These are phyloP conservation scores for Aspergillus mulundensis DNA, from an alignment of 495 filamentous ascomycete species.

Conservation along the genomic window DNA sequence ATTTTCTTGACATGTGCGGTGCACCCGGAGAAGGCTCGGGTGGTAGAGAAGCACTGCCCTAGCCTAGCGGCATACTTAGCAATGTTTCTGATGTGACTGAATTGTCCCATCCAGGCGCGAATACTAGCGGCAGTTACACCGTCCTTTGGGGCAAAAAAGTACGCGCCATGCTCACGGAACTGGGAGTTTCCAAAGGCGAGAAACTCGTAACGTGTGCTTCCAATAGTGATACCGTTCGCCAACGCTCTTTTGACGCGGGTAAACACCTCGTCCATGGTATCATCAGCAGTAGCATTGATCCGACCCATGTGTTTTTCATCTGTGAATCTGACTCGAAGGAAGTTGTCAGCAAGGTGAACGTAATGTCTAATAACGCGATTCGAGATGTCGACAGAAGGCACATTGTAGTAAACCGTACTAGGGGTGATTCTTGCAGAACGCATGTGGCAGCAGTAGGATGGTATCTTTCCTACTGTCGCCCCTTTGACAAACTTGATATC, in stretches of 20 bases:
- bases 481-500: constrained; percentile 41
- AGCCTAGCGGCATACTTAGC: constrained; percentile 84
- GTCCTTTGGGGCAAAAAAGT: constrained; percentile 70
- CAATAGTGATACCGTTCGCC: constrained; percentile 75
- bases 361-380: constrained; percentile 82
- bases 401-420: constrained; percentile 71
- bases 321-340: constrained; percentile 86
- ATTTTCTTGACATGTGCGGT: constrained; percentile 40
- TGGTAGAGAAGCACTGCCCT: constrained; percentile 95
- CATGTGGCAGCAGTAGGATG: constrained; percentile 66
- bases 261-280: constrained; percentile 66
- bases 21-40: constrained; percentile 57
- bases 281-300: constrained; percentile 52
- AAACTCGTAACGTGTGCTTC: constrained; percentile 78
- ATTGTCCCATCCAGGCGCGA: constrained; percentile 86
- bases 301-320: constrained; percentile 69
- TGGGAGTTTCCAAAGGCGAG: constrained; percentile 96
- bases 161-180: constrained; percentile 87
- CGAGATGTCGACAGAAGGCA: constrained; percentile 76
- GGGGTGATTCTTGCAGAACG: constrained; percentile 79
- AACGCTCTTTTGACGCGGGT: constrained; percentile 67
- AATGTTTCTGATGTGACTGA: constrained; percentile 68
- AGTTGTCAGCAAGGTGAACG: constrained; percentile 64
- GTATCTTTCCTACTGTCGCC: constrained; percentile 50
- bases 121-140: constrained; percentile 66